These are phyloP conservation scores for Marasmius sp. DNA, from an alignment of 1,284 basidiomycete genomes.

Conservation along the genomic window DNA sequence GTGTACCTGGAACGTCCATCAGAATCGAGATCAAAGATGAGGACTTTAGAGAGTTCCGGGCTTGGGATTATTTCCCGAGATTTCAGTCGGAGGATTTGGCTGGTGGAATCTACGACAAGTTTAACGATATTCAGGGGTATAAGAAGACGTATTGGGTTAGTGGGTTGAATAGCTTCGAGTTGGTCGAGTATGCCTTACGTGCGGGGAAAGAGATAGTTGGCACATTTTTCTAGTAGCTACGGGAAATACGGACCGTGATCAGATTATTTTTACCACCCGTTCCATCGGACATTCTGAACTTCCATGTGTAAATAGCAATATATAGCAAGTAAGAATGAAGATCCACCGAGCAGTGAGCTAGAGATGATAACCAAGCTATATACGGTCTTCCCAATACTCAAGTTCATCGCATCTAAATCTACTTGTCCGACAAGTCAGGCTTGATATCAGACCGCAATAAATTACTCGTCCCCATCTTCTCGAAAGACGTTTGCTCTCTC, in stretches of 20 bases:
- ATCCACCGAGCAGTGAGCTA: no score
- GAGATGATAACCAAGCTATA: no score
- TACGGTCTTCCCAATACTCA: no score
- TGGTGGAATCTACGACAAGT: constrained; percentile 4
- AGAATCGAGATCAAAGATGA: not conserved
- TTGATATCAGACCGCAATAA: not conserved
- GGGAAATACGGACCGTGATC: no score
- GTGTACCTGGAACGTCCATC: not conserved
- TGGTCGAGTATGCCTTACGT: constrained; percentile 7
- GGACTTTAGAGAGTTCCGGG: constrained; percentile 4
- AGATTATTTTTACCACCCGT: no score
- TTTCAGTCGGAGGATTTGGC: not conserved
- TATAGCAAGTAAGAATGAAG: no score
- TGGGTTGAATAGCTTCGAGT: constrained; percentile 12
- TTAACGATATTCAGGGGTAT: constrained; percentile 9
- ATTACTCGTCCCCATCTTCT: not conserved
- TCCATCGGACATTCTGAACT: no score
- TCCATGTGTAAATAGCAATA: no score
- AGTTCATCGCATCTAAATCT: no score
- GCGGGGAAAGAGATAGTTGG: constrained; percentile 11
- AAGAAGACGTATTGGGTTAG: constrained; percentile 7
- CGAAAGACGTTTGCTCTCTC: not conserved
- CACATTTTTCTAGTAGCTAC: not conserved
- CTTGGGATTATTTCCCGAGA: constrained; percentile 10
- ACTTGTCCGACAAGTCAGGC: no score